Evolutionary conservation across 495 filamentous ascomycete genomes (phyloP).

Genomic region (Aspergillus coremiiformis): DNA sequence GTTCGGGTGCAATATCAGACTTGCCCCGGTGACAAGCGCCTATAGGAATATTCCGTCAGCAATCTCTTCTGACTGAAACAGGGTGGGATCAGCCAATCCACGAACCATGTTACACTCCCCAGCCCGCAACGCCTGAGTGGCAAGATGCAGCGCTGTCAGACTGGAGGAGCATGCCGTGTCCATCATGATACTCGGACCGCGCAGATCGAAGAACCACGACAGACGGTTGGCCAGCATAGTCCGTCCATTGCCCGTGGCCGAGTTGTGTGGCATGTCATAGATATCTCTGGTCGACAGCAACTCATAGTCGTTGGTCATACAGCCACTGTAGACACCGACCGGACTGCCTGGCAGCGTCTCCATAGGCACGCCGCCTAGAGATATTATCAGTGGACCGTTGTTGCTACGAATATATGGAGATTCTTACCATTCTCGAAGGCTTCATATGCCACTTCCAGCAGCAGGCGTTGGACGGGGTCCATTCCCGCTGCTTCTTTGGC

Average conservation of each 20-base stretch:
- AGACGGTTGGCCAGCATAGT: conserved; percentile 39
- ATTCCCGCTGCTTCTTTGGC: conserved; percentile 40
- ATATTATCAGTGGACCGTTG: background rate
- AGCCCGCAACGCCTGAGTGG: conserved; percentile 30
- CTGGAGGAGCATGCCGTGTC: conserved; percentile 41
- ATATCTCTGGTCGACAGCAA: conserved; percentile 31
- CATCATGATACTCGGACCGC: conserved; percentile 33
- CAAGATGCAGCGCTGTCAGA: conserved; percentile 32
- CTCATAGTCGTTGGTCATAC: conserved; percentile 42
- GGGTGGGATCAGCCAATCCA: too few relatives aligned
- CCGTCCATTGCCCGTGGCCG: conserved; percentile 19
- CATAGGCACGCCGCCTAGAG: conserved; percentile 29
- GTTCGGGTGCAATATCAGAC: conserved; percentile 21
- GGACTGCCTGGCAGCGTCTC: conserved; percentile 35
- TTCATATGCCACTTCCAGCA: conserved; percentile 51
- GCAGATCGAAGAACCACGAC: conserved; percentile 35
- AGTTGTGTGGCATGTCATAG: conserved; percentile 23
- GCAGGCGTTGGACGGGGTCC: conserved; percentile 34
- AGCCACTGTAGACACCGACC: conserved; percentile 40
- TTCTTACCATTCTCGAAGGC: conserved; percentile 42
- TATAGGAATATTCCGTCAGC: conserved; percentile 1
- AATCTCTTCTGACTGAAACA: background rate
- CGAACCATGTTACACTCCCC: conserved; percentile 32
- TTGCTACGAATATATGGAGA: too few relatives aligned
- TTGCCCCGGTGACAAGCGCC: conserved; percentile 23